Evolutionary conservation across 495 filamentous ascomycete genomes (phyloP), one percentile per base, ranked within the genome.

Genomic region (Lasiosphaeria ovina): DNA sequence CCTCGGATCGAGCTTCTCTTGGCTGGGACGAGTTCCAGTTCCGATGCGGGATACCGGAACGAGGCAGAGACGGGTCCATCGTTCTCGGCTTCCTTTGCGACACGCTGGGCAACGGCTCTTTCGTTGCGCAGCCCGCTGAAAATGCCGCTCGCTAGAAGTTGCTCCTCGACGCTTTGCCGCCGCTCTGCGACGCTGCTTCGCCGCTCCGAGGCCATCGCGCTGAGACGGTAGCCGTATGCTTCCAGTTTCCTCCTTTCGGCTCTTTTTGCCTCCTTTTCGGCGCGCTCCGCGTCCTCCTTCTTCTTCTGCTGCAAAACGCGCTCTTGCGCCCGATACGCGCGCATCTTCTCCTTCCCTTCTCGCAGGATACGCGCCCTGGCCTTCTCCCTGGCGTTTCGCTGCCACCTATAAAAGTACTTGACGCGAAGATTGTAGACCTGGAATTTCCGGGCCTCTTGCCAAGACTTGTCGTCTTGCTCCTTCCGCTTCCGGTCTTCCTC

Each of bases 321-420:
- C 60, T 73, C 61, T 33, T 66, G 58, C 38, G 67, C 65, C 6
- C 68, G 62, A 62, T 69, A 71, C 1, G 45, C 49, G 31, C 65
- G 61, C 65, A 70, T 68, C 33, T 64, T 67, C 44, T 72, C 63
- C 42, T 71, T 69, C 44, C 69, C 62, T 54, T 65, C 73, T 59
- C 55, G 71, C 6, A 76, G 75, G 50, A 77, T 74, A 11, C 68
- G 66, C 24, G 64, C 69, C 32, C 62, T 65, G 33, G 66, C 63
- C 7, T 62, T 66, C 1, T 54, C 48, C 3, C 76, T 66, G 10
- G 77, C 76, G 32, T 61, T 66, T 33, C 78, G 63, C 51, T 75
- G 73, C 82, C 82, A 84, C 10, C 68, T 62, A 51, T 78, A 76
- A 35, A 78, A 78, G 65, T 72, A 84, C 51, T 79, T 82, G 35